Evolutionary conservation across 768 basidiomycete genomes (phyloP).

Genomic region (Leucosporidium scottii): DNA sequence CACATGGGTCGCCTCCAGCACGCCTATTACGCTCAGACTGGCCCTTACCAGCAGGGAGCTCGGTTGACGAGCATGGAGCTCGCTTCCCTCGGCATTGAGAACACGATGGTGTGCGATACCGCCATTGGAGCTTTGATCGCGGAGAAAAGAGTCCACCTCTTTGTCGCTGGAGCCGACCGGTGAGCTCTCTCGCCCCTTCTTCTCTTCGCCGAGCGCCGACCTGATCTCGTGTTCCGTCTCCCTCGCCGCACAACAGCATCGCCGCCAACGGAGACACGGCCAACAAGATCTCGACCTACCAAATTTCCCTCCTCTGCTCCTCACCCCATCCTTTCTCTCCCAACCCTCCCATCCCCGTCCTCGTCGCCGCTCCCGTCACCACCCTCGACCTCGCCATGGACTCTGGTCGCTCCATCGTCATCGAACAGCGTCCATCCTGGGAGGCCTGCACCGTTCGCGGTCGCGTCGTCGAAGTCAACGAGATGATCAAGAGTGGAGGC

Average conservation of each 20-base stretch:
- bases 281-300: conserved; percentile 97
- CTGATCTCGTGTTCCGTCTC: conserved; percentile 54
- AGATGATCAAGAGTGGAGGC: conserved; percentile 39
- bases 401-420: conserved; percentile 59
- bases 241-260: conserved; percentile 61
- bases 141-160: conserved; percentile 61
- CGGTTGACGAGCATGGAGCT: conserved; percentile 84
- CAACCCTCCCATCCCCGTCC: conserved; percentile 71
- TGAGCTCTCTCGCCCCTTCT: not conserved
- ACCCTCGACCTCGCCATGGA: conserved; percentile 75
- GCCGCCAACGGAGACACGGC: conserved; percentile 93
- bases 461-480: conserved; percentile 60
- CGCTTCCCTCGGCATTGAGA: conserved; percentile 71
- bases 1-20: conserved; percentile 64
- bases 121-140: conserved; percentile 90
- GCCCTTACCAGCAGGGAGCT: conserved; percentile 88
- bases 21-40: conserved; percentile 88
- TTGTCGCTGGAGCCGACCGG: conserved; percentile 36
- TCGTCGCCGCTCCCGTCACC: conserved; percentile 86
- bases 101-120: conserved; percentile 92
- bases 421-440: conserved; percentile 79
- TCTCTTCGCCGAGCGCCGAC: not conserved
- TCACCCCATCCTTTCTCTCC: conserved; percentile 34
- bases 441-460: conserved; percentile 88
- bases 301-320: conserved; percentile 84